These are phyloP conservation scores for Quercus phellos DNA, from an alignment of 331 rosid genomes.

Conservation along the genomic window DNA sequence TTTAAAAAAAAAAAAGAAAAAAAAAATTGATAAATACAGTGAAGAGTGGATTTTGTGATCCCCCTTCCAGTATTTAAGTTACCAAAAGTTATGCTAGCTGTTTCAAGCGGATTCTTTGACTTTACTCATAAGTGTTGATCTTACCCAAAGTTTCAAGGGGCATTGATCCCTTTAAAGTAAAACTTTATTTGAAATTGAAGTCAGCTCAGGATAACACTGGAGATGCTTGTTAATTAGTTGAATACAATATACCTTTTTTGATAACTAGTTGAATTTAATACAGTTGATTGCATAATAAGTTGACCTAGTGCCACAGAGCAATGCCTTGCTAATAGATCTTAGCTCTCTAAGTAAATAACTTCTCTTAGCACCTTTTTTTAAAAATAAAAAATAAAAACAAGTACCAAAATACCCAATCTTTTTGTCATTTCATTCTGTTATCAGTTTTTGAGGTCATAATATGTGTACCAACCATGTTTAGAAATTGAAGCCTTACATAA, in stretches of 20 bases:
- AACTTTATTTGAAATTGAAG: neutral
- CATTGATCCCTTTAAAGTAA: neutral
- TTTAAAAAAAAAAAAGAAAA: too few species aligned
- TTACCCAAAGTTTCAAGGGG: neutral
- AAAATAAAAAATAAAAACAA: too few species aligned
- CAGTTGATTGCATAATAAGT: neutral
- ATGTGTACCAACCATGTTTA: too few species aligned
- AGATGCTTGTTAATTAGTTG: too few species aligned
- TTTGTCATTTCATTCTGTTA: too few species aligned
- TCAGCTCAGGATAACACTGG: neutral
- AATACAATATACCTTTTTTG: neutral
- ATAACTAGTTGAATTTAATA: neutral
- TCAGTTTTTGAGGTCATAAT: too few species aligned
- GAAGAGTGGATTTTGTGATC: neutral
- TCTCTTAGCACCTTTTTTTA: too few species aligned
- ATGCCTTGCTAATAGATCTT: constrained; percentile 3
- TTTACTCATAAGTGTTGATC: too few species aligned
- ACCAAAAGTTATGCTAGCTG: neutral
- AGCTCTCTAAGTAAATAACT: neutral
- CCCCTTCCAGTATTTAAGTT: neutral
- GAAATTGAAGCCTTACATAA: too few species aligned
- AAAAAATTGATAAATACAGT: neutral
- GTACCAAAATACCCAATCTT: too few species aligned
- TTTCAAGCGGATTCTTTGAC: neutral
- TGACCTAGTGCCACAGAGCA: constrained; percentile 1